Conservation (phyloP, 2,329 filamentous ascomycete species). For the Aspergillus quadricinctus region DNA sequence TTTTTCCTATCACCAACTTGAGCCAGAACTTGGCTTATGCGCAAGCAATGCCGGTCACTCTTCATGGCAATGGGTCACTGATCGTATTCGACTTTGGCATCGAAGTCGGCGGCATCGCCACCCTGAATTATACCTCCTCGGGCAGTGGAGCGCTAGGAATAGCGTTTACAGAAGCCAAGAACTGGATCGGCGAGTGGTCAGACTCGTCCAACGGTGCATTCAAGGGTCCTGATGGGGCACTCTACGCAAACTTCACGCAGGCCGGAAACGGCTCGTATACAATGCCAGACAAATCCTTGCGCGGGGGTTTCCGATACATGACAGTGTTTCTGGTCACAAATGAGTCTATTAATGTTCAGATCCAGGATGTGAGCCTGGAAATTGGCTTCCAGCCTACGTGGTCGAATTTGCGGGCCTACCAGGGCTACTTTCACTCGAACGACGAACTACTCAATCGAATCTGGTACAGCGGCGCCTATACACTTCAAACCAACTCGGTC, state of each 20-base stretch:
- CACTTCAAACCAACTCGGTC: constrained; percentile 46
- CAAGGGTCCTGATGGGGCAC: constrained; percentile 40
- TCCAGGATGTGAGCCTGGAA: constrained; percentile 41
- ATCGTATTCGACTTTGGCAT: constrained; percentile 57
- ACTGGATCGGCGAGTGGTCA: constrained; percentile 46
- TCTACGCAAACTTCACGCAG: constrained; percentile 34
- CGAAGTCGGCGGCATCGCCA: constrained; percentile 55
- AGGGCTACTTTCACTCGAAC: constrained; percentile 51
- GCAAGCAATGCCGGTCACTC: too few relatives aligned
- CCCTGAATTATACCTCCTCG: constrained; percentile 47
- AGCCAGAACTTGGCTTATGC: too few relatives aligned
- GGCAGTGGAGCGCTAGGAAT: constrained; percentile 39
- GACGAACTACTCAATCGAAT: constrained; percentile 52
- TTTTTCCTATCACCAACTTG: too few relatives aligned
- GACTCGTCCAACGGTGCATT: constrained; percentile 47
- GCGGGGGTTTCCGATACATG: constrained; percentile 25
- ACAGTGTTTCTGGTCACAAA: constrained; percentile 36
- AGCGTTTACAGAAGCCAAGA: constrained; percentile 47
- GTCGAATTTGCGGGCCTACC: constrained; percentile 50
- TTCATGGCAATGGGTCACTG: constrained; percentile 46
- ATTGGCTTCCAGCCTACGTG: constrained; percentile 49
- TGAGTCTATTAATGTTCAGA: constrained; percentile 28
- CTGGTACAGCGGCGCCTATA: constrained; percentile 55
- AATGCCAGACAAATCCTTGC: too few relatives aligned
- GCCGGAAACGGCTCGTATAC: constrained; percentile 17